Conservation (phyloP, 257 asterid species). For the Cinchona pubescens region DNA sequence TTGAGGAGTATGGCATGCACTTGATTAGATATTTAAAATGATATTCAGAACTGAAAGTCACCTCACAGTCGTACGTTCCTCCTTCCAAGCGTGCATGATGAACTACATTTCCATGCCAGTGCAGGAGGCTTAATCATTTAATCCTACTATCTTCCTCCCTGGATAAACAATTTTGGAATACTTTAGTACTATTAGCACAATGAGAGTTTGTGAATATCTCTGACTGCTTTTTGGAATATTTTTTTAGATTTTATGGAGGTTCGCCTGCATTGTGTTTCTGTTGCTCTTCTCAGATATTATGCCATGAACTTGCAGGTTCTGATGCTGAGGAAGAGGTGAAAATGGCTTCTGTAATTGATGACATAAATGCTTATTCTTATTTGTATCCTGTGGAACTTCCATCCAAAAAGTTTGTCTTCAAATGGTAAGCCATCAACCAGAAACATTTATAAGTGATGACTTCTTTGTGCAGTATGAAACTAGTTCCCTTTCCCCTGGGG, state of each 20-base stretch:
- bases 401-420: slow-evolving; percentile 61
- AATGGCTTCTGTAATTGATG: slow-evolving; percentile 61
- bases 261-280: slow-evolving; percentile 10
- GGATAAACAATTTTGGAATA: neutral
- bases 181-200: neutral
- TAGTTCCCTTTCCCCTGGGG: neutral
- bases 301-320: slow-evolving; percentile 38
- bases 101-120: neutral
- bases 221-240: neutral
- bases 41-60: neutral
- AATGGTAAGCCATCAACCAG: slow-evolving; percentile 52
- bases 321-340: slow-evolving; percentile 63
- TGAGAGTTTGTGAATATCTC: neutral
- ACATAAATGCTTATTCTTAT: slow-evolving; percentile 84
- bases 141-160: neutral
- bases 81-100: neutral
- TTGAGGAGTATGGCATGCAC: neutral
- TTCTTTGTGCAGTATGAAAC: neutral
- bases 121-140: neutral
- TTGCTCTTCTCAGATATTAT: slow-evolving; percentile 16
- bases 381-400: slow-evolving; percentile 63
- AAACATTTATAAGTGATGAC: neutral
- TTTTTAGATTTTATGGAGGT: neutral
- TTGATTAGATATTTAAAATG: neutral
- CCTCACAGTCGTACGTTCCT: neutral